phyloP scores from a whole-genome alignment of 2,329 filamentous ascomycete genomes.

The Hypoxylon sp. region DNA sequence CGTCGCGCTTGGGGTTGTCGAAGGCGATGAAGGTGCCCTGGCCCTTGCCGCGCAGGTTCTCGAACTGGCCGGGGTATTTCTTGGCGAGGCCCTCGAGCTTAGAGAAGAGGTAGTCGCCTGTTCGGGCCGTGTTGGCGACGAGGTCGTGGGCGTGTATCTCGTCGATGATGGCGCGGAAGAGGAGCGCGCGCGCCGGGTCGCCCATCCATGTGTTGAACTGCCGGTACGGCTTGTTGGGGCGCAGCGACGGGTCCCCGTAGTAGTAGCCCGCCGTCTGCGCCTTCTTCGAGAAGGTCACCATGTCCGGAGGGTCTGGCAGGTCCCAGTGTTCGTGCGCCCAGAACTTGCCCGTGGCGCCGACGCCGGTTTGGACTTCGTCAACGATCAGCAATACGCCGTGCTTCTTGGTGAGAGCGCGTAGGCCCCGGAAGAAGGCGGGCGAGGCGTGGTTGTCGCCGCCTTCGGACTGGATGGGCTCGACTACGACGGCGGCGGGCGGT shows the following conservation, averaged over 20 bases:
- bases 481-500: slow-evolving; percentile 83
- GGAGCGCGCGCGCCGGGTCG: slow-evolving; percentile 84
- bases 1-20: slow-evolving; percentile 83
- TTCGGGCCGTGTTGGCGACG: slow-evolving; percentile 81
- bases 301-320: slow-evolving; percentile 82
- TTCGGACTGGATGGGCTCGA: slow-evolving; percentile 94
- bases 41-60: slow-evolving; percentile 87
- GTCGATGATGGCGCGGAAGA: slow-evolving; percentile 87
- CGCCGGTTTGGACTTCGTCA: slow-evolving; percentile 93
- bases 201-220: slow-evolving; percentile 99
- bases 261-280: slow-evolving; percentile 95
- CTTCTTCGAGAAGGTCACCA: slow-evolving; percentile 97
- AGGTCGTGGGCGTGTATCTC: slow-evolving; percentile 83
- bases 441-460: slow-evolving; percentile 95
- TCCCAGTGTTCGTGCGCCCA: slow-evolving; percentile 98
- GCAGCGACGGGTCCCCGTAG: slow-evolving; percentile 81
- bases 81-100: slow-evolving; percentile 75
- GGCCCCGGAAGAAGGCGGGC: slow-evolving; percentile 85
- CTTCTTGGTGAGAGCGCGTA: slow-evolving; percentile 82
- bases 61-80: slow-evolving; percentile 81
- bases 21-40: slow-evolving; percentile 95
- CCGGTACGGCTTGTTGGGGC: slow-evolving; percentile 92
- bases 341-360: slow-evolving; percentile 93
- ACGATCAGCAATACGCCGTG: slow-evolving; percentile 88
- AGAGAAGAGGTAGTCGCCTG: slow-evolving; percentile 82